These are phyloP conservation scores for Mycena galericulata DNA, from an alignment of 768 basidiomycete genomes.

Conservation along the genomic window DNA sequence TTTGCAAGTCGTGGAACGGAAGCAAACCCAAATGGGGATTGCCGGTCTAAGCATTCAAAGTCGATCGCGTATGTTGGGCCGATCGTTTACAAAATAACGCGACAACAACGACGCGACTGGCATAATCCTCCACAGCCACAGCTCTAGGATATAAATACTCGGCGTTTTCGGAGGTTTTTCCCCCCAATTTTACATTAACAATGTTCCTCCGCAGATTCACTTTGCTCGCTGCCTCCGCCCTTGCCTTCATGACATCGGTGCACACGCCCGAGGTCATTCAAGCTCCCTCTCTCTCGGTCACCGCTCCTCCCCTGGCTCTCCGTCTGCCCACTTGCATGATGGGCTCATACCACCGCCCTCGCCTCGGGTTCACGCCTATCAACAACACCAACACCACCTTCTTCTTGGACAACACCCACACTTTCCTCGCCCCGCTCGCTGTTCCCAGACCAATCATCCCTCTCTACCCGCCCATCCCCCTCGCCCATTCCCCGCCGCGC, in stretches of 20 bases:
- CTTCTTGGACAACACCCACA: not conserved
- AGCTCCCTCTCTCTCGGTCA: too few relatives aligned
- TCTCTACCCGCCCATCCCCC: not conserved
- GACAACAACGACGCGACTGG: not conserved
- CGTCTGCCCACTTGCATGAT: not conserved
- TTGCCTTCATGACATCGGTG: not conserved
- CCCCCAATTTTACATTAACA: conserved; percentile 1
- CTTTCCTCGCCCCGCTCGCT: not conserved
- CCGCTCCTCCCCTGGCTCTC: not conserved
- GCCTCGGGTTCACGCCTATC: too few relatives aligned
- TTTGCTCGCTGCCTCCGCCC: not conserved
- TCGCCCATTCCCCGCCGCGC: not conserved
- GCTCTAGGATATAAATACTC: not conserved
- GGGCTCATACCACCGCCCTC: not conserved
- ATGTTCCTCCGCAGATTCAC: not conserved
- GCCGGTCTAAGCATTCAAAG: not conserved
- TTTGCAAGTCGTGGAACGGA: not conserved
- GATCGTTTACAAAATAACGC: not conserved
- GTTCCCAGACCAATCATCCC: not conserved
- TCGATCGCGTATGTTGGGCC: not conserved
- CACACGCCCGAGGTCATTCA: not conserved
- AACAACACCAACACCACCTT: too few relatives aligned
- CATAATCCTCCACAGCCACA: not conserved
- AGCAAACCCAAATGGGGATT: not conserved
- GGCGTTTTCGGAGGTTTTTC: not conserved